A percentile compares a stretch with the other conserved stretches of the same genome.
phyloP scores from a whole-genome alignment of 139 green algal genomes.

The Micromonas commoda region DNA sequence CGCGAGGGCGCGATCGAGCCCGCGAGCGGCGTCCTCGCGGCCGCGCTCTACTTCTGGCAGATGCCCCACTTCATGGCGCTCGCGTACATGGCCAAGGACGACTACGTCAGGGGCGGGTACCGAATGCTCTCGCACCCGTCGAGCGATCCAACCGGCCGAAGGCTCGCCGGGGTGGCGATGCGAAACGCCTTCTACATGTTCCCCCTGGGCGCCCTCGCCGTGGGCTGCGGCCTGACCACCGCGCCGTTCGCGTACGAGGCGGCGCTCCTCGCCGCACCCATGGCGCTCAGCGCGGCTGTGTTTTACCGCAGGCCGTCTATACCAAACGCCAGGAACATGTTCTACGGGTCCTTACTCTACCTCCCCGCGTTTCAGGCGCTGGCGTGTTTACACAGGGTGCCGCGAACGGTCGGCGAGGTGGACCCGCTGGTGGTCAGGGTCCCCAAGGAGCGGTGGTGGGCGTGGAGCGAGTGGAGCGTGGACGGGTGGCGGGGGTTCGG shows the following conservation, averaged over 20 bases:
- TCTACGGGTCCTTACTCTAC: slow-evolving; percentile 79
- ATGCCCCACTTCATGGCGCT: slow-evolving; percentile 98
- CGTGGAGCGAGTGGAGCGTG: not conserved
- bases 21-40: slow-evolving; percentile 56
- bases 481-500: not conserved
- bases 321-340: slow-evolving; percentile 66
- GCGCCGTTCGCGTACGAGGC: slow-evolving; percentile 68
- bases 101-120: slow-evolving; percentile 59
- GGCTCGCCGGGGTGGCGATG: slow-evolving; percentile 71
- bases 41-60: slow-evolving; percentile 93
- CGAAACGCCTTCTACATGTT: slow-evolving; percentile 83
- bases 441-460: not conserved
- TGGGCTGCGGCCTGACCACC: not conserved
- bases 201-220: slow-evolving; percentile 65
- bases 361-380: slow-evolving; percentile 79
- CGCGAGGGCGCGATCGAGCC: slow-evolving; percentile 18
- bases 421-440: not conserved
- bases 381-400: slow-evolving; percentile 73
- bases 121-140: slow-evolving; percentile 73
- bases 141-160: slow-evolving; percentile 68
- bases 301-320: slow-evolving; percentile 61
- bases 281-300: slow-evolving; percentile 57
- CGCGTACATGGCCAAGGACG: slow-evolving; percentile 84
- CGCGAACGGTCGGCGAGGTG: slow-evolving; percentile 13
- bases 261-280: slow-evolving; percentile 47